phyloP scores from a whole-genome alignment of 495 filamentous ascomycete genomes.

The Endocarpon pusillum region DNA sequence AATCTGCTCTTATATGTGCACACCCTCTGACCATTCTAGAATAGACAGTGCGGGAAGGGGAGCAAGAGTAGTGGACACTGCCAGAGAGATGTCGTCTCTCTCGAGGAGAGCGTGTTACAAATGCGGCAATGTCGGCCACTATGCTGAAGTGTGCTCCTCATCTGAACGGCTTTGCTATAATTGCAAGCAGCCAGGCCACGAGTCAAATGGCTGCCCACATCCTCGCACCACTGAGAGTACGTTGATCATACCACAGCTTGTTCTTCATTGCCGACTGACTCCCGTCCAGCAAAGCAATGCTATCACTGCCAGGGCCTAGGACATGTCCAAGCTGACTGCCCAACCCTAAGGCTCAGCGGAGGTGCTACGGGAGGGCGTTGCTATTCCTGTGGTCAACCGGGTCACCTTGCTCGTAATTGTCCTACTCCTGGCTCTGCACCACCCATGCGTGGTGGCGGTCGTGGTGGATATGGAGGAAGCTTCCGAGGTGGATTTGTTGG shows the following conservation, averaged over 20 bases:
- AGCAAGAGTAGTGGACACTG: neutral
- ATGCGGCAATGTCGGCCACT: constrained; percentile 98
- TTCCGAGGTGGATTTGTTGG: constrained; percentile 56
- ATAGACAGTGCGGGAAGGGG: neutral
- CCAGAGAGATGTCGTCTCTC: constrained; percentile 61
- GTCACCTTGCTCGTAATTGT: constrained; percentile 85
- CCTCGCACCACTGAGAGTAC: constrained; percentile 88
- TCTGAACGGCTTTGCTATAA: constrained; percentile 98
- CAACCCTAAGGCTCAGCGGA: constrained; percentile 82
- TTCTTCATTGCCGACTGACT: constrained; percentile 12
- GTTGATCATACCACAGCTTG: constrained; percentile 9
- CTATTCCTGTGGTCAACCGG: constrained; percentile 87
- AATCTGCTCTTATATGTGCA: neutral
- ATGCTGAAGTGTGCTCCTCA: constrained; percentile 93
- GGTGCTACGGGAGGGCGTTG: constrained; percentile 65
- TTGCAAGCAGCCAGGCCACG: constrained; percentile 80
- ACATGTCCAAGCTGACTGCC: constrained; percentile 98
- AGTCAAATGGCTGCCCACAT: constrained; percentile 91
- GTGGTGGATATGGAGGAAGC: constrained; percentile 51
- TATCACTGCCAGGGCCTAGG: constrained; percentile 98
- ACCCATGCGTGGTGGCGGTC: constrained; percentile 47
- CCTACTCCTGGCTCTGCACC: constrained; percentile 43
- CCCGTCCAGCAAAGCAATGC: constrained; percentile 73
- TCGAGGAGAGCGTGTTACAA: constrained; percentile 99
- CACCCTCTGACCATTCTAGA: too few species aligned